Evolutionary conservation across 2,329 filamentous ascomycete genomes (phyloP), one percentile per base, ranked within the genome.

Genomic region (Neophaeococcomyces mojaviensis): DNA sequence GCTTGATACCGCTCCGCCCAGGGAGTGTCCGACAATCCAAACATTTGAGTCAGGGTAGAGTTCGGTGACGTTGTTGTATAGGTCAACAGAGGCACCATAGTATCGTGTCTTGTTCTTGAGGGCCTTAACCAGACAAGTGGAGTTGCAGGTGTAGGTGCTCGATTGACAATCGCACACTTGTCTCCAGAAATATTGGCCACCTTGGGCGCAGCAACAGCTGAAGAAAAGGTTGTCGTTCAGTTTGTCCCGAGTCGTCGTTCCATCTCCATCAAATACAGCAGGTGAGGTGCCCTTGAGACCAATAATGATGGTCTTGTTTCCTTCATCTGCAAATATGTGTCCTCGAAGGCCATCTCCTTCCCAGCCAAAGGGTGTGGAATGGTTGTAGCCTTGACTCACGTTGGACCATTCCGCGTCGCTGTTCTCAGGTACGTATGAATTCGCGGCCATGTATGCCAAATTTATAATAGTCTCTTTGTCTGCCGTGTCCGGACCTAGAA

Each of bases 161-260:
- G 85, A 86, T 51, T 88, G 87, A 63, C 92, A 98, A 63, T 95
- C 85, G 66, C 92, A 98, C 46, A 95, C 88, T 62, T 94, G 84
- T 50, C 86, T 82, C 83, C 88, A 96, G 13, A 88, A 80, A 68
- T 82, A 88, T 53, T 88, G 87, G 0, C 89, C 88, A 58, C 94
- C 89, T 67, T 96, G 88, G 3, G 81, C 92, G 66, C 92, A 98
- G 66, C 92, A 98, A 68, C 92, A 98, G 61, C 89, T 94, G 69
- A 96, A 96, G 67, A 94, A 95, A 8, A 98, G 74, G 62, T 98
- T 98, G 67, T 98, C 92, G 63, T 97, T 98, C 59, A 89, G 73
- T 69, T 98, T 98, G 69, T 98, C 92, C 56, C 95, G 95, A 20
- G 88, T 94, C 0, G 90, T 97, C 1, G 92, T 97, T 42, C 89